phyloP scores from a whole-genome alignment of 495 filamentous ascomycete species.

The Daldinia grandis region DNA sequence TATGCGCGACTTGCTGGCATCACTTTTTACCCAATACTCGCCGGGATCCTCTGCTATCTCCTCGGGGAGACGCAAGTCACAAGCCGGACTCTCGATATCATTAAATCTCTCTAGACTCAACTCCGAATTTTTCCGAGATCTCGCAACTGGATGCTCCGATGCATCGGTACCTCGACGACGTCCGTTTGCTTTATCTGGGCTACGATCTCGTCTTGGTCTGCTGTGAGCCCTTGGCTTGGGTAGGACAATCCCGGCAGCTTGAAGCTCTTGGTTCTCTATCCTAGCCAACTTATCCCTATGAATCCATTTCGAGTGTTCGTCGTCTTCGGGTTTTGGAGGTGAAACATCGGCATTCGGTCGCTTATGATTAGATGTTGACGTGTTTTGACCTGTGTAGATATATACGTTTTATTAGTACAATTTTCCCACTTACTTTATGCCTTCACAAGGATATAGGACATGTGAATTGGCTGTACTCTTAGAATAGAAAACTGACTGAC shows the following conservation, averaged over 20 bases:
- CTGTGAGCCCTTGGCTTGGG: constrained; percentile 68
- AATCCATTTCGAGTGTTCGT: constrained; percentile 85
- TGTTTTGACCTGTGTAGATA: constrained; percentile 18
- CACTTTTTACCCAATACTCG: constrained; percentile 52
- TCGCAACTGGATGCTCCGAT: constrained; percentile 43
- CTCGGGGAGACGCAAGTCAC: constrained; percentile 81
- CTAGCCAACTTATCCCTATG: constrained; percentile 93
- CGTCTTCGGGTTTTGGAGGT: constrained; percentile 23
- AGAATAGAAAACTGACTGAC: constrained; percentile 16
- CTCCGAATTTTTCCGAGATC: constrained; percentile 59
- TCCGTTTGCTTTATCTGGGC: constrained; percentile 41
- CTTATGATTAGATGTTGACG: constrained; percentile 30
- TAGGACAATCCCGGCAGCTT: constrained; percentile 81
- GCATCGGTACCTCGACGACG: constrained; percentile 59
- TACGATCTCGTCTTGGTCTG: constrained; percentile 59
- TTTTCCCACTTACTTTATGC: background rate
- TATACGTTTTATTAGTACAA: constrained; percentile 14
- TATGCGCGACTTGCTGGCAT: constrained; percentile 71
- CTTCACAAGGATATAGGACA: background rate
- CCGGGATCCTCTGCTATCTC: constrained; percentile 76
- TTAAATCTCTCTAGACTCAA: constrained; percentile 46
- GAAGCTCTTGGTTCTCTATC: constrained; percentile 92
- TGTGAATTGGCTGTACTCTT: background rate
- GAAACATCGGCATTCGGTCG: constrained; percentile 26
- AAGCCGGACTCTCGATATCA: constrained; percentile 50